Evolutionary conservation across 106 monocot species (phyloP).

Genomic region (Platanthera guangdongensis): DNA sequence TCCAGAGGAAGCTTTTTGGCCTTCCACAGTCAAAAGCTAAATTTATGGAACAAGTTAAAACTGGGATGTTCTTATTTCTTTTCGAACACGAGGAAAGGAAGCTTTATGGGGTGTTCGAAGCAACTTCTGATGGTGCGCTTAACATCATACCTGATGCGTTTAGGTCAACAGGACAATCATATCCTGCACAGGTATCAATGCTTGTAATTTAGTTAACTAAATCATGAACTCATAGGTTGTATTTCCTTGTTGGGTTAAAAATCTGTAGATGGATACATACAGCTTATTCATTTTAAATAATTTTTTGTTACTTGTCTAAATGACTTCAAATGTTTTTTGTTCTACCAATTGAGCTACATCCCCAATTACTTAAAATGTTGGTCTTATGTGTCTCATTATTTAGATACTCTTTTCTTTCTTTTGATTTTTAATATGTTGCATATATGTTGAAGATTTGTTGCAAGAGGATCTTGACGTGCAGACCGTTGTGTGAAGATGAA

Average conservation of each 20-base stretch:
- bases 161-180: slow-evolving; percentile 25
- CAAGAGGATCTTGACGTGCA: slow-evolving; percentile 25
- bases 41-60: slow-evolving; percentile 43
- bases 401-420: not conserved
- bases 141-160: slow-evolving; percentile 63
- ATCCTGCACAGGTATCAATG: slow-evolving; percentile 61
- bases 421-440: not conserved
- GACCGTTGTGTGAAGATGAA: slow-evolving; percentile 16
- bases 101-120: slow-evolving; percentile 78
- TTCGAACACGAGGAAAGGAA: slow-evolving; percentile 73
- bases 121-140: slow-evolving; percentile 54
- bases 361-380: slow-evolving; percentile 1
- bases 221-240: not conserved
- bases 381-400: not conserved
- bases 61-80: slow-evolving; percentile 72
- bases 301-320: not conserved
- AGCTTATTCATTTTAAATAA: not conserved
- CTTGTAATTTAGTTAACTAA: slow-evolving; percentile 7
- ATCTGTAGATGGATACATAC: not conserved
- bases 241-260: not conserved
- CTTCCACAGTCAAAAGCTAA: slow-evolving; percentile 30
- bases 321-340: too few relatives aligned
- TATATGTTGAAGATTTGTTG: slow-evolving; percentile 25
- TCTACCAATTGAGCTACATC: too few relatives aligned
- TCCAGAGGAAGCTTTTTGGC: slow-evolving; percentile 50